Evolutionary conservation across 1,139 yeast genomes (phyloP).

Genomic region (Chernovozyma aurita): DNA sequence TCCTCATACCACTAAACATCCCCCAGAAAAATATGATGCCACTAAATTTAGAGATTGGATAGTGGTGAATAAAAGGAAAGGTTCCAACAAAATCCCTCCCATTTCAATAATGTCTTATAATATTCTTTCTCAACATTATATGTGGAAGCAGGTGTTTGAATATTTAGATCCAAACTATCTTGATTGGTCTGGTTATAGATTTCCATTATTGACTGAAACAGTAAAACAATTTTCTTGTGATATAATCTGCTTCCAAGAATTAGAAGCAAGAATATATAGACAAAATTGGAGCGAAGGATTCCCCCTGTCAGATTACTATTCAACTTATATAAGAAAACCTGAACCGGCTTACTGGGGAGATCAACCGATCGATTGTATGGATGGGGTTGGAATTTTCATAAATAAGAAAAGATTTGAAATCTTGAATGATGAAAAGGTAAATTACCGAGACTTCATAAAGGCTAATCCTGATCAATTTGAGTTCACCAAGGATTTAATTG

Average conservation of each 20-base stretch:
- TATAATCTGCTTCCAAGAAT: slow-evolving; percentile 59
- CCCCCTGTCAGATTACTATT: slow-evolving; percentile 32
- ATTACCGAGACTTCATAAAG: slow-evolving; percentile 34
- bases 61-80: slow-evolving; percentile 8
- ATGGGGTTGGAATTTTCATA: slow-evolving; percentile 54
- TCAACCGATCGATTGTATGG: slow-evolving; percentile 40
- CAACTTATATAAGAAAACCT: slow-evolving; percentile 45
- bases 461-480: slow-evolving; percentile 24
- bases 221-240: slow-evolving; percentile 42
- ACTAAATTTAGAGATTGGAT: slow-evolving; percentile 21
- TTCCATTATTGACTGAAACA: slow-evolving; percentile 37
- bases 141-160: slow-evolving; percentile 54
- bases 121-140: slow-evolving; percentile 49
- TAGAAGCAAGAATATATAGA: slow-evolving; percentile 46
- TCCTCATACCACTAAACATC: slow-evolving; percentile 4
- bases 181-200: slow-evolving; percentile 44
- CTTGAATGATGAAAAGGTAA: slow-evolving; percentile 35
- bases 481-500: slow-evolving; percentile 31
- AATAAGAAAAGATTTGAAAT: slow-evolving; percentile 43
- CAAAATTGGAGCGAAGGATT: slow-evolving; percentile 35
- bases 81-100: slow-evolving; percentile 10
- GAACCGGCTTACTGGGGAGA: slow-evolving; percentile 48
- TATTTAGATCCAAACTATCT: slow-evolving; percentile 42
- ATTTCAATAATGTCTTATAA: slow-evolving; percentile 44
- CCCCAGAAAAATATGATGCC: slow-evolving; percentile 17